phyloP scores from a whole-genome alignment of 2,329 filamentous ascomycete genomes.

The Chaetomium olivaceum region DNA sequence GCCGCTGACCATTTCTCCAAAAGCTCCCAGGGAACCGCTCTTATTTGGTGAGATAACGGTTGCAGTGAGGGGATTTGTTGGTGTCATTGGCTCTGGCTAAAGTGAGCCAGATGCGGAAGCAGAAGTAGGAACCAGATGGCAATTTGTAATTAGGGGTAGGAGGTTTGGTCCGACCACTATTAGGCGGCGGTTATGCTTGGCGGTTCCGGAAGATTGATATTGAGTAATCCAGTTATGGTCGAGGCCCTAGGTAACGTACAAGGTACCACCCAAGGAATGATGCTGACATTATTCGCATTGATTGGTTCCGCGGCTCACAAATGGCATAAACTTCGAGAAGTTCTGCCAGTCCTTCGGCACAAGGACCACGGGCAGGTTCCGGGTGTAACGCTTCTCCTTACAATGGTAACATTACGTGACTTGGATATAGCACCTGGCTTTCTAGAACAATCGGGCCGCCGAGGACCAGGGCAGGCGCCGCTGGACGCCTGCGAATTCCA shows the following conservation, averaged over 20 bases:
- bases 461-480: background rate
- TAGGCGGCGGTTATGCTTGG: slow-evolving; percentile 29
- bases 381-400: background rate
- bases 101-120: slow-evolving; percentile 8
- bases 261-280: background rate
- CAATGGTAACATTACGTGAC: background rate
- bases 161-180: slow-evolving; percentile 1
- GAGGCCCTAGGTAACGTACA: background rate
- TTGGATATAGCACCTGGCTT: background rate
- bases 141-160: background rate
- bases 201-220: slow-evolving; percentile 24
- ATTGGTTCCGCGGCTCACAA: background rate
- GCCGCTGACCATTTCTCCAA: slow-evolving; percentile 13
- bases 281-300: background rate
- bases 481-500: background rate
- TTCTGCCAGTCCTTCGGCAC: background rate
- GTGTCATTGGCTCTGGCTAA: slow-evolving; percentile 22
- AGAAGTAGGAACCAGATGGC: slow-evolving; percentile 2
- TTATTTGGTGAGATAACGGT: background rate
- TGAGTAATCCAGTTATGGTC: background rate
- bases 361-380: background rate
- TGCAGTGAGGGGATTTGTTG: background rate
- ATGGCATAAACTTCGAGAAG: background rate
- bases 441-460: background rate
- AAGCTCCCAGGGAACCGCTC: background rate